These are phyloP conservation scores for Aquilaria yunnanensis DNA, from an alignment of 345 rosid genomes.

Conservation along the genomic window DNA sequence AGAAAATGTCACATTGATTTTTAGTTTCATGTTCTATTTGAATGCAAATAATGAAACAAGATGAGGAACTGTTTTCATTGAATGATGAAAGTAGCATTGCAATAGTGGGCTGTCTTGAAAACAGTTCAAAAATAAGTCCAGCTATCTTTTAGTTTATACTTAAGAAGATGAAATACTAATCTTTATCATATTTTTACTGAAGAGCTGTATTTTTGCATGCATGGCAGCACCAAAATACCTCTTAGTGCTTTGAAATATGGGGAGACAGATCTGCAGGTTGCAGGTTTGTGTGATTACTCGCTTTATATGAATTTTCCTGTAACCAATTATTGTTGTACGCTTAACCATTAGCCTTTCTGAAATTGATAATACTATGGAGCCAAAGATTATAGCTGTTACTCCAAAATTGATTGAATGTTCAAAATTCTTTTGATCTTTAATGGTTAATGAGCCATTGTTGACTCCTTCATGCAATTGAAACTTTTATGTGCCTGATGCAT, in stretches of 20 bases:
- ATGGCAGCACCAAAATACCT: slow-evolving; percentile 64
- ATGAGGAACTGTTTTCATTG: no score
- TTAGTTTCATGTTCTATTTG: no score
- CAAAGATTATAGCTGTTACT: background rate
- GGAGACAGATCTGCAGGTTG: slow-evolving; percentile 62
- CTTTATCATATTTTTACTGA: background rate
- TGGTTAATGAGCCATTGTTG: background rate
- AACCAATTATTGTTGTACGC: background rate
- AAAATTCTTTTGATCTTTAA: background rate
- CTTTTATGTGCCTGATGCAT: background rate
- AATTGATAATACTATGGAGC: no score
- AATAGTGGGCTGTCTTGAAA: no score
- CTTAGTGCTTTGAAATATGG: slow-evolving; percentile 63
- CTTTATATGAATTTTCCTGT: background rate
- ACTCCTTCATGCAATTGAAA: no score
- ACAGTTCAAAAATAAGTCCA: no score
- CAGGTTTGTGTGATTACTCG: slow-evolving; percentile 35
- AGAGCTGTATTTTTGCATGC: background rate
- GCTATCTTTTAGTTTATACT: no score
- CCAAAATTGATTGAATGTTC: background rate
- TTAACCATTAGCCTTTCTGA: no score
- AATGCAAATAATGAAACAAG: no score
- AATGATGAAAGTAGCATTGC: no score
- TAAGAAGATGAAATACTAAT: no score
- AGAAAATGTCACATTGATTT: no score